Percentiles rank a stretch among this genome's conserved stretches.
These are phyloP conservation scores for Xerocomus amazonicus DNA, from an alignment of 1,284 basidiomycete species.

Conservation along the genomic window DNA sequence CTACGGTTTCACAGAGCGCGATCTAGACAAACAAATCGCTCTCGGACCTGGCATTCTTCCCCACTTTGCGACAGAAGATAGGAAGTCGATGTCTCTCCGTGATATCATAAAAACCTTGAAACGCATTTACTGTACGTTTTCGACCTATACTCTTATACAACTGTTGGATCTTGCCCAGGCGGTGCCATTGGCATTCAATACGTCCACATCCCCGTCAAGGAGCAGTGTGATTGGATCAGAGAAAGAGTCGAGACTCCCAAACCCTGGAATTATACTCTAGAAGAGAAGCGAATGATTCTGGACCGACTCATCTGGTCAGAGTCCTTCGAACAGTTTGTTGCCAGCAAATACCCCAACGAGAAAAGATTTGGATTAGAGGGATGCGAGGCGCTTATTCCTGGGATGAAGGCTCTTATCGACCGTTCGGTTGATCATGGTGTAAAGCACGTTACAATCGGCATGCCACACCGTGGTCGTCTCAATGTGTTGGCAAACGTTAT, in stretches of 20 bases:
- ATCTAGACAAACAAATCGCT: conserved; percentile 91
- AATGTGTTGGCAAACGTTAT: conserved; percentile 99
- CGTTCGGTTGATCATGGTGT: conserved; percentile 96
- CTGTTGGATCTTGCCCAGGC: conserved; percentile 46
- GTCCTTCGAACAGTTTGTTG: conserved; percentile 98
- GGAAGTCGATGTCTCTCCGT: conserved; percentile 83
- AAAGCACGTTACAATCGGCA: conserved; percentile 95
- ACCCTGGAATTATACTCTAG: conserved; percentile 97
- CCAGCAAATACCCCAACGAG: conserved; percentile 98
- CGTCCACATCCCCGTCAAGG: conserved; percentile 97
- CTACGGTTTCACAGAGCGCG: conserved; percentile 93
- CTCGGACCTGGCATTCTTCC: conserved; percentile 96
- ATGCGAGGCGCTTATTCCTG: conserved; percentile 95
- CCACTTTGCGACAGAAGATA: conserved; percentile 85
- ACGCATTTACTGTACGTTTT: conserved; percentile 86
- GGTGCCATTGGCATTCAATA: conserved; percentile 96
- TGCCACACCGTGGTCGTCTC: conserved; percentile 98
- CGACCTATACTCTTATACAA: background rate
- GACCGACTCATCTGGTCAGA: conserved; percentile 99
- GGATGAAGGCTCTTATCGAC: conserved; percentile 99
- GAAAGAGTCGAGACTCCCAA: conserved; percentile 94
- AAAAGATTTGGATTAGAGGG: conserved; percentile 99
- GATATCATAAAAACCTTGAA: conserved; percentile 93
- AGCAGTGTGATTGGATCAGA: conserved; percentile 99
- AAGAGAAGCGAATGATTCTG: conserved; percentile 98